Conservation (phyloP, 768 basidiomycete genomes). For the Phylloporus sp. region DNA sequence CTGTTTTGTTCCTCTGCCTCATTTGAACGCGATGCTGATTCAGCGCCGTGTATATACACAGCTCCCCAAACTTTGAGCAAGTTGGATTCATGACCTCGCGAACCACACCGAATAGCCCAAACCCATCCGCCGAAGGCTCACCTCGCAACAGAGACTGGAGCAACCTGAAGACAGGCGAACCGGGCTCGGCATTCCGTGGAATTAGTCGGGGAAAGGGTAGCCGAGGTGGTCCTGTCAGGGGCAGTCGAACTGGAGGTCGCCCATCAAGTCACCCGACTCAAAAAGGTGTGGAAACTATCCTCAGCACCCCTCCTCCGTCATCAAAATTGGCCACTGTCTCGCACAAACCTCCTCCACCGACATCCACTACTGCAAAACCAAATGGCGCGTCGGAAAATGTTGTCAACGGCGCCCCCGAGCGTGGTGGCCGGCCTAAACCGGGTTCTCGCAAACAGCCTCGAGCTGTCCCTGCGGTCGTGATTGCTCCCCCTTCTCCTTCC, state of each 20-base stretch:
- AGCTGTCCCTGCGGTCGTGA: slow-evolving; percentile 16
- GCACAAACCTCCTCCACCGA: slow-evolving; percentile 14
- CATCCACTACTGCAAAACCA: slow-evolving; percentile 16
- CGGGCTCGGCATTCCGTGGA: slow-evolving; percentile 45
- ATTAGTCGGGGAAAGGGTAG: slow-evolving; percentile 35
- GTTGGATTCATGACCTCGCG: slow-evolving; percentile 36
- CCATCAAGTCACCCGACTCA: slow-evolving; percentile 18
- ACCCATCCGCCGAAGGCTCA: slow-evolving; percentile 24
- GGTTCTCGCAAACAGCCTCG: slow-evolving; percentile 21
- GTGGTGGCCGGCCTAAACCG: slow-evolving; percentile 19
- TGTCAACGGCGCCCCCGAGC: slow-evolving; percentile 18
- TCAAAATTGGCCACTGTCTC: slow-evolving; percentile 8
- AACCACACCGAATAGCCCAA: slow-evolving; percentile 24
- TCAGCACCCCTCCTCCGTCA: slow-evolving; percentile 18
- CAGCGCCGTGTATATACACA: slow-evolving; percentile 1
- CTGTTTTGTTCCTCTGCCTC: slow-evolving; percentile 6
- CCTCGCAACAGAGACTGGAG: slow-evolving; percentile 42
- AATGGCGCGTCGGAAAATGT: slow-evolving; percentile 22
- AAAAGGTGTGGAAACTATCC: slow-evolving; percentile 23
- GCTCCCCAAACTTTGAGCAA: slow-evolving; percentile 1
- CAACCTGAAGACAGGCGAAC: slow-evolving; percentile 36
- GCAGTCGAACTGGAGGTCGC: slow-evolving; percentile 27
- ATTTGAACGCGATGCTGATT: slow-evolving; percentile 12
- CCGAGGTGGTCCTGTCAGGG: slow-evolving; percentile 27
- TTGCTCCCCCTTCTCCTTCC: slow-evolving; percentile 21